Percentiles rank a stretch among this genome's conserved stretches.
Conservation (phyloP, 2,329 filamentous ascomycete genomes). For the Pseudodiploospora longispora region DNA sequence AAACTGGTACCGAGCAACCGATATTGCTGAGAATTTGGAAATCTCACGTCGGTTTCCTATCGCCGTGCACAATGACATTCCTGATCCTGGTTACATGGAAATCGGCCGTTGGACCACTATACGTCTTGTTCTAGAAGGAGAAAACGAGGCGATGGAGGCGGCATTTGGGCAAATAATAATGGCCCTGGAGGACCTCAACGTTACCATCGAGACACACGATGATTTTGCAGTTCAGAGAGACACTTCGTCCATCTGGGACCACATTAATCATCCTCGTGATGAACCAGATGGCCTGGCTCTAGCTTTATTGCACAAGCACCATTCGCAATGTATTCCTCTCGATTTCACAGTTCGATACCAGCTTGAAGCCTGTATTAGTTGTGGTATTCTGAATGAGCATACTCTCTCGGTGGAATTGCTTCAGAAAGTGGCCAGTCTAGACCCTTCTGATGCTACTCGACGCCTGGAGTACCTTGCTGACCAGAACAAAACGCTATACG, state of each 20-base stretch:
- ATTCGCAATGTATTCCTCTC: conserved; percentile 29
- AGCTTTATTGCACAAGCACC: conserved; percentile 18
- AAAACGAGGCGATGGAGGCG: conserved; percentile 15
- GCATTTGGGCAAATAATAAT: conserved; percentile 36
- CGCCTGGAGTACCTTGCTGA: conserved; percentile 70
- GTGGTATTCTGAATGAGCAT: conserved; percentile 67
- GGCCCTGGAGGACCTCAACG: conserved; percentile 65
- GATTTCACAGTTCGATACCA: conserved; percentile 76
- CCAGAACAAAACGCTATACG: conserved; percentile 49
- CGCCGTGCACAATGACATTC: neutral
- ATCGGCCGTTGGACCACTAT: conserved; percentile 52
- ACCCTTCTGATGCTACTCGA: conserved; percentile 45
- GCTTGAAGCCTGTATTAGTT: conserved; percentile 86
- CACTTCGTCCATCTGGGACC: conserved; percentile 21
- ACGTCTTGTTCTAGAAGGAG: conserved; percentile 32
- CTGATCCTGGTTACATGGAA: conserved; percentile 17
- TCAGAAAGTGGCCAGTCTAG: conserved; percentile 41
- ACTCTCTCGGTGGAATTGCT: conserved; percentile 63
- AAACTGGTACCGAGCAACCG: conserved; percentile 41
- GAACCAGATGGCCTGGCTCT: conserved; percentile 15
- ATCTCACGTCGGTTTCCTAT: conserved; percentile 18
- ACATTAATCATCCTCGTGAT: conserved; percentile 18
- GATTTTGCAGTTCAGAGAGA: conserved; percentile 31
- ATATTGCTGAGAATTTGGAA: conserved; percentile 31
- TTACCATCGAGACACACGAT: conserved; percentile 38